phyloP scores from a whole-genome alignment of 495 filamentous ascomycete genomes.

The Hypoxylon cercidicola region DNA sequence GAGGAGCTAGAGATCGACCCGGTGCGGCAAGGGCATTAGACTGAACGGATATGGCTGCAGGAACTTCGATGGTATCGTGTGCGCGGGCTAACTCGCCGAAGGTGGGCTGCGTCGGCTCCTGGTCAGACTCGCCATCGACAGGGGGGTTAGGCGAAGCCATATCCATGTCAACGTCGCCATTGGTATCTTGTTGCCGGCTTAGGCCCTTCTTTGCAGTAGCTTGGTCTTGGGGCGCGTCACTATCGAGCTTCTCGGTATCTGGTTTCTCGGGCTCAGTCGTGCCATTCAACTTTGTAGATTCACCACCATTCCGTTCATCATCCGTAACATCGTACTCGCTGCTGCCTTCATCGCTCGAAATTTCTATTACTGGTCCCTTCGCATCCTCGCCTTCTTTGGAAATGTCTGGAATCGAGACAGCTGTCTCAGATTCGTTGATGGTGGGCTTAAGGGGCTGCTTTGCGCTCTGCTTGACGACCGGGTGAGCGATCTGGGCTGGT shows the following conservation, averaged over 20 bases:
- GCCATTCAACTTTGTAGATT: conserved; percentile 24
- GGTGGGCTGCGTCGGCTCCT: conserved; percentile 68
- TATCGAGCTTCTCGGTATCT: neutral
- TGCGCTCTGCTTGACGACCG: conserved; percentile 65
- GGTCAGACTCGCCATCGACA: conserved; percentile 60
- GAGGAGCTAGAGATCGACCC: conserved; percentile 59
- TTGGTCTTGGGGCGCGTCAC: conserved; percentile 16
- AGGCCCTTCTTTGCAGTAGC: conserved; percentile 4
- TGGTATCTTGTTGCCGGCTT: conserved; percentile 16
- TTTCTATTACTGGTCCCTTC: conserved; percentile 57
- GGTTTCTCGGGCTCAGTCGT: conserved; percentile 16
- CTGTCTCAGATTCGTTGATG: conserved; percentile 79
- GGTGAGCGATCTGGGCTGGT: conserved; percentile 57
- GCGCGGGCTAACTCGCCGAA: conserved; percentile 89
- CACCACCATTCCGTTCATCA: conserved; percentile 43
- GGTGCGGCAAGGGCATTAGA: conserved; percentile 45
- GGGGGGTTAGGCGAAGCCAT: conserved; percentile 62
- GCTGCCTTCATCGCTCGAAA: conserved; percentile 65
- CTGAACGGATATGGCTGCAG: conserved; percentile 64
- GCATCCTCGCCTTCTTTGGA: conserved; percentile 44
- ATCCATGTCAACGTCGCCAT: conserved; percentile 36
- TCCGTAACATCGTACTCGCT: conserved; percentile 51
- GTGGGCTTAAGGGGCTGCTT: conserved; percentile 67
- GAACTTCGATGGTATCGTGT: conserved; percentile 81
- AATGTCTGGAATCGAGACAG: conserved; percentile 60